Percentiles rank a stretch among this genome's conserved stretches.
These are phyloP conservation scores for Ilyonectria destructans DNA, from an alignment of 2,329 filamentous ascomycete genomes.

Conservation along the genomic window DNA sequence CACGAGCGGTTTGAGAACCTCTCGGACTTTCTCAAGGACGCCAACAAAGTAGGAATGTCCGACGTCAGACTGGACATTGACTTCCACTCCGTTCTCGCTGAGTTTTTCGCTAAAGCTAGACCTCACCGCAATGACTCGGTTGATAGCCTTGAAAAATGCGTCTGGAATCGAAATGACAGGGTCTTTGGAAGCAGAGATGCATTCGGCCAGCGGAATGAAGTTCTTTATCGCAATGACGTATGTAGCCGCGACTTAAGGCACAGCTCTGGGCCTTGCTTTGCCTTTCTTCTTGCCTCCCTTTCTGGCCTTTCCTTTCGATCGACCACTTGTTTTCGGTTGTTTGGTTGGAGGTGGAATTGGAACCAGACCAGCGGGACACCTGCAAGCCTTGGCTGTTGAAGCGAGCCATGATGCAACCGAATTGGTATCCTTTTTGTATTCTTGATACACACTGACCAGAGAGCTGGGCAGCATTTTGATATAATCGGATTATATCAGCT, in stretches of 20 bases:
- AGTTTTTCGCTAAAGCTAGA: conserved; percentile 48
- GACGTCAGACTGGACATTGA: conserved; percentile 43
- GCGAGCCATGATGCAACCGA: conserved; percentile 60
- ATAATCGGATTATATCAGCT: background rate
- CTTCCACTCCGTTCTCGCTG: conserved; percentile 28
- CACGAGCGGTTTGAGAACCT: conserved; percentile 48
- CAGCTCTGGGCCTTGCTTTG: background rate
- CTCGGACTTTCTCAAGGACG: conserved; percentile 55
- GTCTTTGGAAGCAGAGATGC: conserved; percentile 47
- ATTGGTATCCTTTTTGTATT: conserved; percentile 61
- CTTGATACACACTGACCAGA: conserved; percentile 53
- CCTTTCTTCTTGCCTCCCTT: conserved; percentile 30
- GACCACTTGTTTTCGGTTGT: conserved; percentile 23
- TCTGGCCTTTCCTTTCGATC: conserved; percentile 51
- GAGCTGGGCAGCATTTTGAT: conserved; percentile 41
- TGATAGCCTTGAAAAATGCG: conserved; percentile 52
- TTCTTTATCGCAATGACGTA: conserved; percentile 53
- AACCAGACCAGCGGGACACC: conserved; percentile 49
- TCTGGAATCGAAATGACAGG: conserved; percentile 49
- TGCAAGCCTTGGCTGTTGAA: conserved; percentile 56
- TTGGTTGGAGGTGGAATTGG: background rate
- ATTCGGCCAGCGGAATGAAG: conserved; percentile 57
- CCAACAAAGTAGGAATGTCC: conserved; percentile 55
- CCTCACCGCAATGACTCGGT: conserved; percentile 57
- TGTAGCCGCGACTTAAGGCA: background rate